These are phyloP conservation scores for Agrocybe chaxingu DNA, from an alignment of 768 basidiomycete species.

Conservation along the genomic window DNA sequence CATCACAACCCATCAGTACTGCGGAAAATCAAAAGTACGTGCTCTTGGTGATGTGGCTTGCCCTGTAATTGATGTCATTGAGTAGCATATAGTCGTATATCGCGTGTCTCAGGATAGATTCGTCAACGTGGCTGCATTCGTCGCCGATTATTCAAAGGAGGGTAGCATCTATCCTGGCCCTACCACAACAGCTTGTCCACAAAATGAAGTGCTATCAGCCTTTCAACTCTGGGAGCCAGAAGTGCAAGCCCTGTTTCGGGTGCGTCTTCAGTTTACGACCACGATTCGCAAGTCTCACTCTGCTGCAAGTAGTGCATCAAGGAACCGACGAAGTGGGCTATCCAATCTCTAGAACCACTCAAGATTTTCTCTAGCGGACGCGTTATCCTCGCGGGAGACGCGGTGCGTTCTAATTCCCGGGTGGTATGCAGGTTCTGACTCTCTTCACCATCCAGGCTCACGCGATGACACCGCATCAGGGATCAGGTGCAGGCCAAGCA, in stretches of 20 bases:
- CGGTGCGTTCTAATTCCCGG: constrained; percentile 24
- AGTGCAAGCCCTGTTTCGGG: constrained; percentile 39
- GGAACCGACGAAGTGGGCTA: constrained; percentile 38
- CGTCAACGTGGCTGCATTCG: constrained; percentile 48
- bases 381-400: constrained; percentile 48
- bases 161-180: constrained; percentile 26
- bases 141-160: constrained; percentile 24
- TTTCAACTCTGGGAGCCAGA: constrained; percentile 47
- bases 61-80: background rate
- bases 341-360: constrained; percentile 38
- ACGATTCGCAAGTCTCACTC: background rate
- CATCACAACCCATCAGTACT: constrained; percentile 17
- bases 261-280: constrained; percentile 14
- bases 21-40: constrained; percentile 27
- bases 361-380: constrained; percentile 33
- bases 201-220: constrained; percentile 32
- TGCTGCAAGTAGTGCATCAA: constrained; percentile 26
- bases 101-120: constrained; percentile 45
- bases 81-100: constrained; percentile 48
- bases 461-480: constrained; percentile 30
- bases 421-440: background rate
- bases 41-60: background rate
- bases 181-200: constrained; percentile 15
- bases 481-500: constrained; percentile 27
- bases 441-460: constrained; percentile 19